Evolutionary conservation across 495 filamentous ascomycete species (phyloP), one percentile per base, ranked within the genome.

Genomic region (Entonaema liquescens): DNA sequence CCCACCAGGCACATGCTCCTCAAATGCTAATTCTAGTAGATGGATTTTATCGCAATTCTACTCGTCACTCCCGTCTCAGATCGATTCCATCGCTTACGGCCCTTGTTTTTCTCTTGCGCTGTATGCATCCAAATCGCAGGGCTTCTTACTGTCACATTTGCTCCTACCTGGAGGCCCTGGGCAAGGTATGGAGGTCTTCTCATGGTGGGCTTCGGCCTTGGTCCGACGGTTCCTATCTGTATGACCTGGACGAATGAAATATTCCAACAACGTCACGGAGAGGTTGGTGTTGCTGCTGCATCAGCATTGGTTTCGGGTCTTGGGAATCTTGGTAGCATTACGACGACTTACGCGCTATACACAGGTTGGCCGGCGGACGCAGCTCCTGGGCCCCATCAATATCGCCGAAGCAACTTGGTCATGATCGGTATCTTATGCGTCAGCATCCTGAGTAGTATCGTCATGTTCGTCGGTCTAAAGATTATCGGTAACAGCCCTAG

Each of bases 221-320:
- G 93, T 5, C 94, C 93, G 12, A 97, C 93, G 2, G 93, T 97
- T 2, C 93, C 93, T 42, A 93, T 93, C 76, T 93, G 89, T 75
- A 97, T 97, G 93, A 90, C 93, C 62, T 97, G 93, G 93, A 93
- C 93, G 6, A 91, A 87, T 65, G 92, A 96, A 78, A 91, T 96
- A 65, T 97, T 97, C 83, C 93, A 97, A 78, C 88, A 84, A 19
- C 90, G 93, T 3, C 93, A 97, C 73, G 91, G 94, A 31, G 93
- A 97, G 79, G 92, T 97, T 35, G 93, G 93, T 59, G 94, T 97
- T 3, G 93, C 93, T n/a, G 91, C 93, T 42, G 93, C 93, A 1
- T 89, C 90, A 1, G 94, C 93, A 2, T 82, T 96, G 3, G 93
- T 97, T 12, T 94, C 91, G 0, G 93, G 93, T 0, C 85, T 93